These are phyloP conservation scores for Carex kokanica DNA, from an alignment of 176 grass and related monocot genomes.

Conservation along the genomic window DNA sequence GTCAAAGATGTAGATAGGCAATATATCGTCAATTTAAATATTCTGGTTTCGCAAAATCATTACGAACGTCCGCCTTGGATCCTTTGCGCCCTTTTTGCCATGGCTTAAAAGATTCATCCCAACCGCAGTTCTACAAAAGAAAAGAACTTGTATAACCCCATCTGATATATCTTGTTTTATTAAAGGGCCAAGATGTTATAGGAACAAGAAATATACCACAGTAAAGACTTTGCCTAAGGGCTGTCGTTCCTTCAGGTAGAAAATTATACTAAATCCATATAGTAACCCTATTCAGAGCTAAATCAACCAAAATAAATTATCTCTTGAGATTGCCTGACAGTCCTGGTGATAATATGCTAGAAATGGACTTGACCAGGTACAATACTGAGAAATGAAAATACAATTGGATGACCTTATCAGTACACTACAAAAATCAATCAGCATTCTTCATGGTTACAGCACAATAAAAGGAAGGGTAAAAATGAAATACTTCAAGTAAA, in stretches of 20 bases:
- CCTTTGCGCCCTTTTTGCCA: conserved; percentile 41
- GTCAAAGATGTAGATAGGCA: not conserved
- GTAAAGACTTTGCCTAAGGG: not conserved
- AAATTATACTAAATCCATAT: conserved; percentile 3
- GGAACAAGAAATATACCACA: not conserved
- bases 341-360: not conserved
- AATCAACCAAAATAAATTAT: not conserved
- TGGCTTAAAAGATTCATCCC: conserved; percentile 57
- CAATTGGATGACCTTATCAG: not conserved
- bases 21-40: not conserved
- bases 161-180: not conserved
- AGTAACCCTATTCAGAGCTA: not conserved
- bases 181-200: not conserved
- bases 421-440: not conserved
- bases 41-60: not conserved
- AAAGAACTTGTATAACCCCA: not conserved
- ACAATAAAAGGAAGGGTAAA: not conserved
- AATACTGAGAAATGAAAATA: not conserved
- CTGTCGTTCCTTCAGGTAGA: not conserved
- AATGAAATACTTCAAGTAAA: not conserved
- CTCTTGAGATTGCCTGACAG: not conserved
- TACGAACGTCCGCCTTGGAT: not conserved
- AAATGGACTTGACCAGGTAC: not conserved
- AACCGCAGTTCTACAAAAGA: conserved; percentile 44
- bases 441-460: not conserved